Percentiles rank a stretch among this genome's conserved stretches.
Evolutionary conservation across 345 rosid genomes (phyloP).

Genomic region (Trapa bicornis): DNA sequence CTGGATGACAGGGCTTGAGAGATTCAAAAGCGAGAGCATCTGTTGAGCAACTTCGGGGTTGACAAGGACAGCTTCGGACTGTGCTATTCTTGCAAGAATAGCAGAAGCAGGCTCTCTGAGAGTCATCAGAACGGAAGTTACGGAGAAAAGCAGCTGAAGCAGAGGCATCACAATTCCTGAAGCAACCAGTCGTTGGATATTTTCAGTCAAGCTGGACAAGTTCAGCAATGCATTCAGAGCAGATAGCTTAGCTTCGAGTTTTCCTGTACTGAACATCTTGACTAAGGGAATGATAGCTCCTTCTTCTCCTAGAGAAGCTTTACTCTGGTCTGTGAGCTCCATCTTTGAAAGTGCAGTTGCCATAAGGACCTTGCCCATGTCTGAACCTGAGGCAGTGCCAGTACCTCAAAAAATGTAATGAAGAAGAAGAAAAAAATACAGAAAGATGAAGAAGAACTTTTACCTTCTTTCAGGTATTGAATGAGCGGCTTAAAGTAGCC

Average conservation of each 20-base stretch:
- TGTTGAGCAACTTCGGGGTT: constrained; percentile 53
- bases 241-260: constrained; percentile 58
- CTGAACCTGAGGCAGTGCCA: constrained; percentile 36
- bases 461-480: constrained; percentile 45
- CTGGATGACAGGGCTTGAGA: constrained; percentile 43
- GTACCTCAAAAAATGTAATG: background rate
- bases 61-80: constrained; percentile 46
- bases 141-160: constrained; percentile 68
- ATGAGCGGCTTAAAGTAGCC: constrained; percentile 65
- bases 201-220: constrained; percentile 34
- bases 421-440: background rate
- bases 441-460: background rate
- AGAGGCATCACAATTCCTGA: constrained; percentile 41
- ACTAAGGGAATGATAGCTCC: constrained; percentile 53
- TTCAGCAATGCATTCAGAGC: constrained; percentile 53
- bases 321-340: constrained; percentile 55
- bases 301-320: constrained; percentile 49
- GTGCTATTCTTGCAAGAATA: constrained; percentile 49
- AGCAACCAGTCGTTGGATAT: constrained; percentile 30
- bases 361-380: constrained; percentile 70
- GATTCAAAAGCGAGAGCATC: constrained; percentile 62
- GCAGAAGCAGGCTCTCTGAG: constrained; percentile 73
- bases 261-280: constrained; percentile 50
- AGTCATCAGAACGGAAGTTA: constrained; percentile 68
- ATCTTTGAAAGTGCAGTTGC: constrained; percentile 58